phyloP scores from a whole-genome alignment of 2,329 filamentous ascomycete genomes.

The Dactylella cylindrospora region DNA sequence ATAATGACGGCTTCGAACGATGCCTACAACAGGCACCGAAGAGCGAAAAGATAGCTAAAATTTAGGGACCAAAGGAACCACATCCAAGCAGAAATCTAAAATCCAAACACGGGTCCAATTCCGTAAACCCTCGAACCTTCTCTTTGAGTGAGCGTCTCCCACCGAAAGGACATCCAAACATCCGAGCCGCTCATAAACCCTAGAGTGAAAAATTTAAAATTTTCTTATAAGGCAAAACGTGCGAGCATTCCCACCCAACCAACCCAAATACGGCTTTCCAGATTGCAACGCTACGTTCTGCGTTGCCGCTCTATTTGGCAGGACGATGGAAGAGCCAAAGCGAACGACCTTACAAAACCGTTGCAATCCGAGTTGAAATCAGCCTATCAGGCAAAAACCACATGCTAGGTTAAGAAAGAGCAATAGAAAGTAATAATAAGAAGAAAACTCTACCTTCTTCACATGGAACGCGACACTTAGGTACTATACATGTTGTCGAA shows the following conservation, averaged over 20 bases:
- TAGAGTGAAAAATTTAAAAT: no score
- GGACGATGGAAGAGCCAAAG: constrained; percentile 16
- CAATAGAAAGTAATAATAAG: constrained; percentile 2
- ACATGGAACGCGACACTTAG: constrained; percentile 11
- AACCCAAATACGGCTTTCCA: no score
- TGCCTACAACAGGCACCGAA: no score
- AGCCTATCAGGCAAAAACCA: constrained; percentile 30
- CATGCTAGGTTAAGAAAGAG: constrained; percentile 21
- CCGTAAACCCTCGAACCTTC: constrained; percentile 1
- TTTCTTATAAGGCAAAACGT: constrained; percentile 28
- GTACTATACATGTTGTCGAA: no score
- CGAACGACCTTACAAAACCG: constrained; percentile 37
- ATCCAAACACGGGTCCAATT: constrained; percentile 10
- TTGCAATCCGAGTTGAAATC: constrained; percentile 29
- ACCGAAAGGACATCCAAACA: constrained; percentile 10
- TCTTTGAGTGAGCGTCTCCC: constrained; percentile 15
- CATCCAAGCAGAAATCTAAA: constrained; percentile 12
- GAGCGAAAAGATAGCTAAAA: no score
- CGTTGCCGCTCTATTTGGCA: constrained; percentile 41
- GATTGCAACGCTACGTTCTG: constrained; percentile 37
- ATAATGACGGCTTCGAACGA: constrained; percentile 30
- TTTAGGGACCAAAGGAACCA: no score
- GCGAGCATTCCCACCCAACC: constrained; percentile 25
- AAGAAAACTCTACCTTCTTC: constrained; percentile 16
- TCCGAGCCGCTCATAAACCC: constrained; percentile 10